Evolutionary conservation across 2,329 filamentous ascomycete genomes (phyloP), one percentile per base, ranked within the genome.

Genomic region (Fusarium pseudoanthophilum): DNA sequence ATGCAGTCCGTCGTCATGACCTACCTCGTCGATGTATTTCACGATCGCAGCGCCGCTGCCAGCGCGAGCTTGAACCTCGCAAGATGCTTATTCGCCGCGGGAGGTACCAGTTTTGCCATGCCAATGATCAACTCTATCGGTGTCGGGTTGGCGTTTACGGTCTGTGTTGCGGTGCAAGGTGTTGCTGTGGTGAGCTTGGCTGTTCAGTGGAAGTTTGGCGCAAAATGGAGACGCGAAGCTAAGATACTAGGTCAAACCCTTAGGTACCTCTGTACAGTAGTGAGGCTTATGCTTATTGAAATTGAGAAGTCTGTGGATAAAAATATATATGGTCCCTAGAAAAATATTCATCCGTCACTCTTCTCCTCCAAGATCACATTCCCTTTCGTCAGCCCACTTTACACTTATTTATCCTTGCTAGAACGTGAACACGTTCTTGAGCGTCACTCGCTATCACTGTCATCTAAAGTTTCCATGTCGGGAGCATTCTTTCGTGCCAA

Each of bases 41-140:
- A 84, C 0, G 83, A 84, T 18, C 79, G 80, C 15, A 86, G 85
- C 63, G 87, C 87, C 1, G 87, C 87, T 0, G 87, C 87, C 0
- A 88, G 83, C 49, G 88, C 88, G 0, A 86, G 84, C 49, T 74
- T 89, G 30, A 90, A 89, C 69, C 80, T 90, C 6, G 84, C 85
- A 2, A 77, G 87, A 42, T 90, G 87, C 68, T 71, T 88, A 5
- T 82, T 87, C 37, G 87, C 85, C 0, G 88, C 87, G 1, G 86
- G 83, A 0, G 86, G 85, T 0, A 88, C 86, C 0, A 85, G 84
- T 26, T 83, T 85, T 16, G 80, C 88, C 5, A 84, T 87, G 78
- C 86, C 86, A 0, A 81, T 89, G 78, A 82, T 88, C 11, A 79
- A 85, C 58, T 79, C 75, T 4, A 81, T 87, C 48, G 86, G 84